Evolutionary conservation across 179 eudicot species (phyloP), one percentile per base, ranked within the genome.

Genomic region (Spergularia azorica): DNA sequence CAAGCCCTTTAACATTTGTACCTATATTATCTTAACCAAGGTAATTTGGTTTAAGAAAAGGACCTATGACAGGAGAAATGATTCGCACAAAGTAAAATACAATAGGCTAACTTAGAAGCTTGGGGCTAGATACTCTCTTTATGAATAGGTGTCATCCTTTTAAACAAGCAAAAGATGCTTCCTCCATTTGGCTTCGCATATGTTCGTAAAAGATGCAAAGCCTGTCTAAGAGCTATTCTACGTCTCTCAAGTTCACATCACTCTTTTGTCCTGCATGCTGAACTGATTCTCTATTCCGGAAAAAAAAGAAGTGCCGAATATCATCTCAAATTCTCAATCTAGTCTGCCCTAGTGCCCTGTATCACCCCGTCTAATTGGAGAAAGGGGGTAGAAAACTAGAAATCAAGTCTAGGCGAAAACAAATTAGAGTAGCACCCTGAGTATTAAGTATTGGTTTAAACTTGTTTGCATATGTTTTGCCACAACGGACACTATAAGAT

Each of bases 191-290:
- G 73, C 46, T 55, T 60, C 50, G 59, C 36, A 76, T 76, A 76
- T 58, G 54, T 67, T 58, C 60, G 52, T 63, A 76, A 76, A 77
- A 81, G 78, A 66, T 72, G 80, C 79, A 69, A 80, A 83, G 79
- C 78, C 78, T 83, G 63, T 63, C 66, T 62, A 63, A 36, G 61
- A 68, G 70, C 81, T 66, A 20, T 76, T 64, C 72, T 61, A 46
- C 62, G 48, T 57, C 77, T 54, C 60, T 80, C 67, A n/a, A 41
- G 72, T 80, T 80, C 77, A 55, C 67, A 65, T 78, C 81, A 71
- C 56, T 50, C 41, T 64, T 18, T 81, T 63, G 56, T 71, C 74
- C 72, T 58, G 21, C 74, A 71, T 67, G 58, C 26, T 65, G 77
- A 55, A 72, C 46, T 41, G 61, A 79, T 82, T 78, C 85, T 73